Conservation (phyloP, 257 asterid species). For the Solanum verrucosum region DNA sequence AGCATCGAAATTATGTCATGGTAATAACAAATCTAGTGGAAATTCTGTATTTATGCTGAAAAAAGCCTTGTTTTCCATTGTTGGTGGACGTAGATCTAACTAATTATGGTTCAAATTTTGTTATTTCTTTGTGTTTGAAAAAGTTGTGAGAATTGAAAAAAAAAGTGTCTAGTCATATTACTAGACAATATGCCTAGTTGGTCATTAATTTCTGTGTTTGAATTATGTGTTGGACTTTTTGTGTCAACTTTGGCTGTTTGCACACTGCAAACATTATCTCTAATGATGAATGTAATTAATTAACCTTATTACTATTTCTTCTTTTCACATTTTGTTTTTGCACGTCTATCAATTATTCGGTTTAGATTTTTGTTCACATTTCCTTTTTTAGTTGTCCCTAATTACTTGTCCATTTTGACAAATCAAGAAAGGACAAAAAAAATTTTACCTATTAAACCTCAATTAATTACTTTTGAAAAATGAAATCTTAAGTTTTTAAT, state of each 20-base stretch:
- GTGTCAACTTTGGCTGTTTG: background rate
- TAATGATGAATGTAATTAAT: background rate
- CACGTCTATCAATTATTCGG: background rate
- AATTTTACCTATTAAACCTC: too few species aligned
- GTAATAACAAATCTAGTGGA: background rate
- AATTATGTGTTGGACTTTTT: background rate
- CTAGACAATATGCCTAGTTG: background rate
- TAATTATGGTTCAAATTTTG: background rate
- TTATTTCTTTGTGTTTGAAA: background rate
- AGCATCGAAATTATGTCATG: slow-evolving; percentile 3
- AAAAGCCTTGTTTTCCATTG: slow-evolving; percentile 7
- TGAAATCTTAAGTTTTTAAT: too few species aligned
- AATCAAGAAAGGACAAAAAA: too few species aligned
- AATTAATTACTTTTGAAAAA: too few species aligned
- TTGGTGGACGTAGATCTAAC: slow-evolving; percentile 11
- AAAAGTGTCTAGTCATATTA: background rate
- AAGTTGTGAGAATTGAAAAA: background rate
- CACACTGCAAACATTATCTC: background rate
- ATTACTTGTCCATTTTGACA: too few species aligned
- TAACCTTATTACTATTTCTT: background rate
- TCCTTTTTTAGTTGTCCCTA: too few species aligned
- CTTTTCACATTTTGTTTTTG: background rate
- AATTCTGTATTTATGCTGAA: background rate
- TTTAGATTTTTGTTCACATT: background rate
- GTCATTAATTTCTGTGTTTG: background rate